Evolutionary conservation across 352 stramenopile species (phyloP).

Genomic region (Phytophthora fragariae): DNA sequence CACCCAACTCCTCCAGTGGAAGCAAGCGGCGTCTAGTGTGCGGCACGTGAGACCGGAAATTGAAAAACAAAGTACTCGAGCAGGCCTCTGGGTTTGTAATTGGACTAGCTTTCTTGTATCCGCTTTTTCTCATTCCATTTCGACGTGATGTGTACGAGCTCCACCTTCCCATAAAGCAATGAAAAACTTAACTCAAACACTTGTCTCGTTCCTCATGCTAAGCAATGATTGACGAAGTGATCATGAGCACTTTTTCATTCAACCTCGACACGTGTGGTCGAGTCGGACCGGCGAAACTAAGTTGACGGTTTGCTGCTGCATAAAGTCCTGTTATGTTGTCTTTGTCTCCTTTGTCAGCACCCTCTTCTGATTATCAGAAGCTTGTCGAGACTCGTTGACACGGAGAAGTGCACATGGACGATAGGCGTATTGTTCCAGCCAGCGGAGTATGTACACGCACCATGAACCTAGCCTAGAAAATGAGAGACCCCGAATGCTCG

Average conservation of each 20-base stretch:
- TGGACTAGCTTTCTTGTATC: constrained; percentile 43
- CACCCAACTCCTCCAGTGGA: constrained; percentile 20
- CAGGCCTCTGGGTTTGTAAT: constrained; percentile 42
- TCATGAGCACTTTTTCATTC: not conserved
- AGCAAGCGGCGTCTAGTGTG: constrained; percentile 39
- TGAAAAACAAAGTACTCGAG: constrained; percentile 38
- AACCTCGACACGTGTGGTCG: not conserved
- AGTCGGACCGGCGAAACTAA: not conserved
- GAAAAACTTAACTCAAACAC: constrained; percentile 14
- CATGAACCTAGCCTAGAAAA: constrained; percentile 5
- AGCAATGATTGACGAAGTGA: too few species aligned
- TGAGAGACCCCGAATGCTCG: constrained; percentile 23
- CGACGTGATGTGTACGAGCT: constrained; percentile 27
- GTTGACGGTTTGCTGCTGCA: not conserved
- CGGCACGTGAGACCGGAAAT: constrained; percentile 36
- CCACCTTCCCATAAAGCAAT: constrained; percentile 32
- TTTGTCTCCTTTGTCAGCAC: not conserved
- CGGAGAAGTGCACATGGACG: not conserved
- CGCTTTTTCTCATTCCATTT: constrained; percentile 22
- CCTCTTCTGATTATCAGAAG: not conserved
- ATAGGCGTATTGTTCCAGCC: not conserved
- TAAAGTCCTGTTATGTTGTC: not conserved
- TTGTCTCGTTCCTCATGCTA: not conserved
- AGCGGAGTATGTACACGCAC: not conserved
- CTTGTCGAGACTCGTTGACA: not conserved